Base-by-base conservation (phyloP, 208 protist genomes). In the Trypanosoma platydactyli region DNA sequence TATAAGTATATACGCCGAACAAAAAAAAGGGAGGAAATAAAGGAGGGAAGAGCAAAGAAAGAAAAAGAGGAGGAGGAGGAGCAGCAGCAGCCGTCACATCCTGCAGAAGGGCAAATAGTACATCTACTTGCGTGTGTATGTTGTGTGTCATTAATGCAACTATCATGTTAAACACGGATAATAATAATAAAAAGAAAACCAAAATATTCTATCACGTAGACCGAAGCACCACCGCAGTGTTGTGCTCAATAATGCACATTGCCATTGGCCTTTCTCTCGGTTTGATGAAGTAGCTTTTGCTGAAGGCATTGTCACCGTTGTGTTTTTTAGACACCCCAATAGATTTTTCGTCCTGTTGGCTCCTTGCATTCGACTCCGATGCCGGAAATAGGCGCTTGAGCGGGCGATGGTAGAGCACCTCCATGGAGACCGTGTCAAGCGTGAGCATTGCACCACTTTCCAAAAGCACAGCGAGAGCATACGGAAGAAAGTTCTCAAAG, bases 361-460 rank as follows among this genome's bases (percentile, higher is more conserved):
- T 29, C 44, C 16, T 61, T 24, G 22, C 25, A 41, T 33, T 64
- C 33, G 2, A 30, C 29, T 25, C 60, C 13, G 16, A 20, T 38
- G 48, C 5, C 22, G 68, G 53, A 67, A 73, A 73, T 12, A 73
- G 20, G 29, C 77, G 65, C 6, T 16, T 30, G 29, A 74, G 45
- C 18, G 61, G 56, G 18, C 69, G 62, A 40, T 71, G 57, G 41
- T 66, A 64, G 48, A 88, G 76, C 15, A 81, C 38, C 33, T 77
- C 69, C 85, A 94, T 87, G 33, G 77, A 79, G 29, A 72, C 46
- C 12, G 77, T 72, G 29, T 94, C 86, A 1, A 94, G 54, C 13
- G 90, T 81, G 4, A 92, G 49, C 6, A 92, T 35, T 12, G 84
- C 89, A 9, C 85, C 89, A 50, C 83, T 91, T 61, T 89, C 80